These are phyloP conservation scores for Vickermania spadyakhi DNA, from an alignment of 208 protist species.

Conservation along the genomic window DNA sequence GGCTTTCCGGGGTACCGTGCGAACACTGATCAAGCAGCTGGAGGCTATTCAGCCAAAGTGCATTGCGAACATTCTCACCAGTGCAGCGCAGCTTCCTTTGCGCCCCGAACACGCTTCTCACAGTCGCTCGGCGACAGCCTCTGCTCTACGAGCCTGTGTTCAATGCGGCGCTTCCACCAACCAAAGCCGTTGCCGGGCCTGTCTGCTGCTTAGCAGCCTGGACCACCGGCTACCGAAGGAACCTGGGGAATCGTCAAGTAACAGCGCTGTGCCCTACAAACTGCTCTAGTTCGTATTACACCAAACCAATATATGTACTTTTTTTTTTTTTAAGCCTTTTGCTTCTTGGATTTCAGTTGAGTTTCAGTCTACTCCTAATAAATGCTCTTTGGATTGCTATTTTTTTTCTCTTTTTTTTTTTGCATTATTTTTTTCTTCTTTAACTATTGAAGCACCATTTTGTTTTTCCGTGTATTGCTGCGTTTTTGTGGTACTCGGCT, in stretches of 20 bases:
- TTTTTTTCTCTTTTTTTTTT: not conserved
- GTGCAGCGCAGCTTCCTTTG: conserved; percentile 73
- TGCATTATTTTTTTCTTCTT: not conserved
- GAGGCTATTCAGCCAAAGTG: conserved; percentile 84
- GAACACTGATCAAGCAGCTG: conserved; percentile 92
- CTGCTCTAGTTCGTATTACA: too few relatives aligned
- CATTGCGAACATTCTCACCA: conserved; percentile 91
- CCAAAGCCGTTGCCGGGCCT: conserved; percentile 90
- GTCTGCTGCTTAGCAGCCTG: conserved; percentile 88
- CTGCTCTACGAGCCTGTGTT: conserved; percentile 42
- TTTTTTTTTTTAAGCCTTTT: too few relatives aligned
- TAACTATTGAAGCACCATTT: not conserved
- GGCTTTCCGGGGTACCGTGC: conserved; percentile 92
- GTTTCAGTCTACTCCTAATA: not conserved
- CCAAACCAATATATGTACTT: too few relatives aligned
- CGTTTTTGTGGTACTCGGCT: too few relatives aligned
- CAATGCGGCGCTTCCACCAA: conserved; percentile 90
- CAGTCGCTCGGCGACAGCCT: too few relatives aligned
- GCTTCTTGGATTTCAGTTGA: too few relatives aligned
- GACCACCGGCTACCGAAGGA: too few relatives aligned
- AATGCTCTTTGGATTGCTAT: not conserved
- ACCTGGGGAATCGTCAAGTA: too few relatives aligned
- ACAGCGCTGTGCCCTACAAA: conserved; percentile 16
- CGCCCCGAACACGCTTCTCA: conserved; percentile 26
- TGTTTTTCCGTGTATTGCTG: not conserved